A percentile compares a stretch with the other conserved stretches of the same genome.
These are phyloP conservation scores for Dentipellis sp. DNA, from an alignment of 768 basidiomycete species.

Conservation along the genomic window DNA sequence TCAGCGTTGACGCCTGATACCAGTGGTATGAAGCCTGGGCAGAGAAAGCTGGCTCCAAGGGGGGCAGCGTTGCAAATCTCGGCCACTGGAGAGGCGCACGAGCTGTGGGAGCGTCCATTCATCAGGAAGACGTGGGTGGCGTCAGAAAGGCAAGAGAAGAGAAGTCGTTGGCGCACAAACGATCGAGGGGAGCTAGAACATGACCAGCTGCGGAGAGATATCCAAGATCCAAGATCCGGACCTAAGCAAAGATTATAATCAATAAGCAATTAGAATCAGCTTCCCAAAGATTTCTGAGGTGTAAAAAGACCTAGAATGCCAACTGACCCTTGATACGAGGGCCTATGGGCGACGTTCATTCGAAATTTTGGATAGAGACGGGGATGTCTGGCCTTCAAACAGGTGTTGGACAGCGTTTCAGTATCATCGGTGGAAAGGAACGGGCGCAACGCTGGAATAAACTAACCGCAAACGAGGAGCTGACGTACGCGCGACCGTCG, in stretches of 20 bases:
- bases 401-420: neutral
- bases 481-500: conserved; percentile 7
- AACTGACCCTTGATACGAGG: neutral
- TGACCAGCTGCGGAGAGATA: neutral
- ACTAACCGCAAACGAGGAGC: conserved; percentile 6
- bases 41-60: too few species aligned
- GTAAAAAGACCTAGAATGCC: neutral
- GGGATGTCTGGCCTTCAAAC: neutral
- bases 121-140: neutral
- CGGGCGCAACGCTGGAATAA: conserved; percentile 7
- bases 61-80: too few species aligned
- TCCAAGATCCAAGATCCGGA: neutral
- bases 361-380: too few species aligned
- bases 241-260: neutral
- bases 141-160: neutral
- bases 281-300: neutral
- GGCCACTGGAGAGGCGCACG: too few species aligned
- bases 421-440: neutral
- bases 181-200: conserved; percentile 1
- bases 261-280: neutral
- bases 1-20: too few species aligned
- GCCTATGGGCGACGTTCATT: neutral
- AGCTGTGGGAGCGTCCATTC: neutral
- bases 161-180: neutral
- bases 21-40: too few species aligned